Evolutionary conservation across 768 basidiomycete genomes (phyloP).

Genomic region (Melanogaster broomeanus): DNA sequence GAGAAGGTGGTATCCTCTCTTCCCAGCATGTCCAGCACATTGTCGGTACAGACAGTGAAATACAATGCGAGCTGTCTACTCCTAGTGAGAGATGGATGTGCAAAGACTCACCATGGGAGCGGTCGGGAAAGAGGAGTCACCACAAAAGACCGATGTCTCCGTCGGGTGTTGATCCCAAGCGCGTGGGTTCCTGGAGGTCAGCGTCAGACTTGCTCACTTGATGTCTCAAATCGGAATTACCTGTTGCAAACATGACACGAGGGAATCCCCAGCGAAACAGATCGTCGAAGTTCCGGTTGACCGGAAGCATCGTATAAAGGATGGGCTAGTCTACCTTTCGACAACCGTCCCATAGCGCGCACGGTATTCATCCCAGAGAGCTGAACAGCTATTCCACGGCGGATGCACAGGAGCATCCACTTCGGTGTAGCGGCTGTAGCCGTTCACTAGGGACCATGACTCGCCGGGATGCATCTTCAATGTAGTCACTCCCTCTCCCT

Average conservation of each 20-base stretch:
- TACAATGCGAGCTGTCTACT: slow-evolving; percentile 4
- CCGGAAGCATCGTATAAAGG: background rate
- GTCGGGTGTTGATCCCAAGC: slow-evolving; percentile 73
- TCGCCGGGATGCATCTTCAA: no score
- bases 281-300: slow-evolving; percentile 4
- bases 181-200: slow-evolving; percentile 56
- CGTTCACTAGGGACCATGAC: no score
- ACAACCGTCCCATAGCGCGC: slow-evolving; percentile 55
- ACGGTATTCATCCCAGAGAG: slow-evolving; percentile 74
- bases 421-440: slow-evolving; percentile 32
- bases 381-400: slow-evolving; percentile 67
- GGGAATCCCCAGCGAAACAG: slow-evolving; percentile 64
- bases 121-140: slow-evolving; percentile 61
- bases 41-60: slow-evolving; percentile 68
- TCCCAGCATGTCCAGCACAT: slow-evolving; percentile 72
- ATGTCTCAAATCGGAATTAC: slow-evolving; percentile 25
- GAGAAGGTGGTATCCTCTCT: slow-evolving; percentile 67
- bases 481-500: no score
- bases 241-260: slow-evolving; percentile 68
- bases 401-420: slow-evolving; percentile 52
- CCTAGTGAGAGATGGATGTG: background rate
- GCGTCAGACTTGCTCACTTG: background rate
- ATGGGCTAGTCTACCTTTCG: slow-evolving; percentile 47
- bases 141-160: slow-evolving; percentile 64
- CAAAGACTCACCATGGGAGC: slow-evolving; percentile 53